Base-by-base conservation (phyloP, 2,329 filamentous ascomycete genomes). In the Waltergamsia citrina region DNA sequence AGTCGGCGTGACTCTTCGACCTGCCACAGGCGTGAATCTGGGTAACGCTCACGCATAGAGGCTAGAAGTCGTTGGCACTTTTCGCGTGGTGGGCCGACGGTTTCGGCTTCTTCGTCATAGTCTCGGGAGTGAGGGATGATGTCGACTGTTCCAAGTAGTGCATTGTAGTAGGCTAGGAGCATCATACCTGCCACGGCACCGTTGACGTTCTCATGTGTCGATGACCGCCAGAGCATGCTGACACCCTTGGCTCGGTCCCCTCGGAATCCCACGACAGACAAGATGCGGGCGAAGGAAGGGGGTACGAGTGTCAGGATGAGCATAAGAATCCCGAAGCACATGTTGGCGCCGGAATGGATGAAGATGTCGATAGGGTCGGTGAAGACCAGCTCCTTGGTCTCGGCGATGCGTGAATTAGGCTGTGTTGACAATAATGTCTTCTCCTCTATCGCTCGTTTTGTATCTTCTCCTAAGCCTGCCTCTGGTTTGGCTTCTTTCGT, bases 271-370 rank as follows among this genome's bases (percentile, higher is more conserved):
- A 95, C 82, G 27, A 96, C 81, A 38, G 81, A 85, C 4, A 96
- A 68, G 2, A 98, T 71, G 36, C 78, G 82, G n/a, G 76, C 81
- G 55, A 96, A 94, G 1, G 88, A 77, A 0, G 92, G 92, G 0
- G 92, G 93, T 1, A 96, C 78, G 63, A 96, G 82, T 10, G 86
- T 93, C n/a, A 96, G 78, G 35, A 96, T 68, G 2, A 96, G 68
- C 11, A 93, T 70, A 2, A 96, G 62, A 21, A 93, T 71, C 4
- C 92, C 92, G 48, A 88, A 95, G 56, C 87, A 94, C 56, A 95
- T 81, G 51, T 84, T 92, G 5, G 80, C 76, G 8, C 87, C 90
- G 0, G 85, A 88, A 53, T 94, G 86, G 24, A 95, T 79, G 52
- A 95, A 98, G 16, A 81, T 61, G 53, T 96, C 90, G 14, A 90